phyloP scores from a whole-genome alignment of 2,329 filamentous ascomycete species.

The Cladosporium austrohemisphaericum region DNA sequence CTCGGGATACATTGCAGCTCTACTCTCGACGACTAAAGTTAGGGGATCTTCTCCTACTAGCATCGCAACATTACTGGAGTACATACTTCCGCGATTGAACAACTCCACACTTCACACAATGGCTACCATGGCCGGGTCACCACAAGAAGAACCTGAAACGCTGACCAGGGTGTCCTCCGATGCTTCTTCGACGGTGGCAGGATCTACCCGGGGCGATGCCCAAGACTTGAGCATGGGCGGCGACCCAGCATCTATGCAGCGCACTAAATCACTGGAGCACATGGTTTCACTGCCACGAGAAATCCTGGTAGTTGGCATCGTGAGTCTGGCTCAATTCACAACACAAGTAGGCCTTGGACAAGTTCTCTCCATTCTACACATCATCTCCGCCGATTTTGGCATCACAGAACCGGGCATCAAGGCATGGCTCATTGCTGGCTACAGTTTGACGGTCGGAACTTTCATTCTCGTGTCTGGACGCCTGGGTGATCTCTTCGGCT shows the following conservation, averaged over 20 bases:
- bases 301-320: constrained; percentile 28
- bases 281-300: constrained; percentile 30
- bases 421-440: constrained; percentile 44
- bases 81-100: no score
- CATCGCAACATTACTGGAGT: no score
- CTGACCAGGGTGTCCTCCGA: constrained; percentile 2
- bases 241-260: constrained; percentile 1
- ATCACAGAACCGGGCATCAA: constrained; percentile 39
- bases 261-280: constrained; percentile 25
- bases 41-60: no score
- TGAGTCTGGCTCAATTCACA: constrained; percentile 29
- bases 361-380: constrained; percentile 24
- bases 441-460: constrained; percentile 43
- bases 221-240: background rate
- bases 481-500: constrained; percentile 43
- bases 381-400: constrained; percentile 31
- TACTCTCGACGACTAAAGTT: no score
- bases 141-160: constrained; percentile 1
- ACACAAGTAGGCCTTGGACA: constrained; percentile 29
- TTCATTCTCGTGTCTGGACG: constrained; percentile 45
- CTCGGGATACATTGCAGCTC: no score
- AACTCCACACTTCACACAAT: no score
- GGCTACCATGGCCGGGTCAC: background rate
- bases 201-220: background rate
- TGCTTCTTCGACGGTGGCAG: background rate